Conservation (phyloP, 148 eudicot genomes). For the Polygonum aviculare region DNA sequence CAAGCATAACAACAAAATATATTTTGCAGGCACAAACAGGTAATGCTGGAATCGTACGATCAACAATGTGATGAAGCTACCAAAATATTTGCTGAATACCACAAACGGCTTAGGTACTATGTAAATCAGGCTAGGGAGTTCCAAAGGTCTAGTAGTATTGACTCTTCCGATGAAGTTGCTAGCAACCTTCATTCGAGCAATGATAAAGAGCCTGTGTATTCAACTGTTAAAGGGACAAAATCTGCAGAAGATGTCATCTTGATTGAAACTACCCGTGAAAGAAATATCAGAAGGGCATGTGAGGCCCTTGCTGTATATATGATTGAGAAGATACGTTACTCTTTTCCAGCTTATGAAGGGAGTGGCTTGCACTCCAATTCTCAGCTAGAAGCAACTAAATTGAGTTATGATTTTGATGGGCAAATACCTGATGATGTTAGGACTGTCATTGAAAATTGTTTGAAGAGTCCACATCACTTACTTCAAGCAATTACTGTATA, state of each 20-base stretch:
- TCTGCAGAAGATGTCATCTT: constrained; percentile 83
- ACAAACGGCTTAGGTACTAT: constrained; percentile 72
- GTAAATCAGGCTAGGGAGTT: constrained; percentile 80
- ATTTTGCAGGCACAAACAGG: constrained; percentile 86
- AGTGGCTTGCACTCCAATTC: constrained; percentile 73
- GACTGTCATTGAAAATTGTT: constrained; percentile 56
- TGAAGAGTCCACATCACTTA: constrained; percentile 78
- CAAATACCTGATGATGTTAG: constrained; percentile 73
- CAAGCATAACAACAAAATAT: background rate
- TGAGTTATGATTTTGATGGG: constrained; percentile 70
- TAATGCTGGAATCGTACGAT: constrained; percentile 82
- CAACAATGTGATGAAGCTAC: constrained; percentile 97
- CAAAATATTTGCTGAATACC: constrained; percentile 91
- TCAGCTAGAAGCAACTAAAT: constrained; percentile 69
- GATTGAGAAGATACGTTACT: constrained; percentile 62
- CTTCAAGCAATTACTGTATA: constrained; percentile 77
- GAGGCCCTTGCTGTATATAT: constrained; percentile 68
- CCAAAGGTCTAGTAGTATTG: constrained; percentile 46
- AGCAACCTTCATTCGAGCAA: constrained; percentile 42
- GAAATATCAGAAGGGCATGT: constrained; percentile 77
- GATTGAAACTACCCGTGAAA: constrained; percentile 83
- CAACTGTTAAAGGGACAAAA: constrained; percentile 76
- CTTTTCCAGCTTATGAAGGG: constrained; percentile 97
- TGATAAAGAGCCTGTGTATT: constrained; percentile 70
- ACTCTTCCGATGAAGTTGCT: constrained; percentile 47